Evolutionary conservation across 176 grass and related monocot genomes (phyloP).

Genomic region (Oryza nivara): DNA sequence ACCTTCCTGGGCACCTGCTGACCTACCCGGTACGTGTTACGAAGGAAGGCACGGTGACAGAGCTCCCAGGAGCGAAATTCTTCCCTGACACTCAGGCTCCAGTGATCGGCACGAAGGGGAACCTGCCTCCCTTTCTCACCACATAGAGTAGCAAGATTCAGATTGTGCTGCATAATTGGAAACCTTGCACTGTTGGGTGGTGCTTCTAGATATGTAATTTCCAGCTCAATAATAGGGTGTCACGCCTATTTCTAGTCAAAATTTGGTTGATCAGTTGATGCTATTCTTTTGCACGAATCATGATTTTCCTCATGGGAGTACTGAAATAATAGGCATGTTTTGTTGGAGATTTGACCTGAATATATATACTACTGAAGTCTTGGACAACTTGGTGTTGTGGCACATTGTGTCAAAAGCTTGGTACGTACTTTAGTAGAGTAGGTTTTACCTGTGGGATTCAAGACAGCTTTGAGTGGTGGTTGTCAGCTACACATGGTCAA

Average conservation of each 20-base stretch:
- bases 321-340: background rate
- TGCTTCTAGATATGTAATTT: slow-evolving; percentile 1
- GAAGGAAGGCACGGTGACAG: slow-evolving; percentile 53
- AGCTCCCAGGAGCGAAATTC: slow-evolving; percentile 66
- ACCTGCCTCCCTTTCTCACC: slow-evolving; percentile 72
- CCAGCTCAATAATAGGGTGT: background rate
- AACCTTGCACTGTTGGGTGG: background rate
- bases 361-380: background rate
- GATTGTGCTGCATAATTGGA: background rate
- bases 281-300: background rate
- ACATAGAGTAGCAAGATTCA: slow-evolving; percentile 44
- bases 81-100: slow-evolving; percentile 72
- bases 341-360: background rate
- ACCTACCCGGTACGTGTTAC: slow-evolving; percentile 59
- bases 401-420: background rate
- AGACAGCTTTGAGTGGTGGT: background rate
- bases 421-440: background rate
- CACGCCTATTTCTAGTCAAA: slow-evolving; percentile 1
- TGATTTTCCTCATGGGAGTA: slow-evolving; percentile 3
- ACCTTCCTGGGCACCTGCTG: slow-evolving; percentile 88
- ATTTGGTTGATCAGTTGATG: background rate
- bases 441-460: slow-evolving; percentile 13
- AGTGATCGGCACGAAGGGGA: slow-evolving; percentile 54
- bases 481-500: background rate
- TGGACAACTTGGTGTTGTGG: background rate